Percentiles rank a stretch among this genome's conserved stretches.
Evolutionary conservation across 148 eudicot genomes (phyloP).

Genomic region (Suaeda aralocaspica): DNA sequence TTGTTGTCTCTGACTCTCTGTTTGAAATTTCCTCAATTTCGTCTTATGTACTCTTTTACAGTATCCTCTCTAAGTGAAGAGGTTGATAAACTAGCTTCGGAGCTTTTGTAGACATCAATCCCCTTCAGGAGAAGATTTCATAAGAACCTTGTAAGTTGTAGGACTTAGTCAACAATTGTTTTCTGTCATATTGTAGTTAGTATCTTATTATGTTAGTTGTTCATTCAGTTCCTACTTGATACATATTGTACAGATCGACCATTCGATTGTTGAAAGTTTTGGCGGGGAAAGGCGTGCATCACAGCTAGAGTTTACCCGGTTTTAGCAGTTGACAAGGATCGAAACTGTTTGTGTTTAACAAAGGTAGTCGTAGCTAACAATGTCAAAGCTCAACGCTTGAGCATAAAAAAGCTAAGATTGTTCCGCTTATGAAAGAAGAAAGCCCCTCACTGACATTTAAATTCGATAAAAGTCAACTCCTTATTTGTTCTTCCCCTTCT

Average conservation of each 20-base stretch:
- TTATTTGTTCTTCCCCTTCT: too few relatives aligned
- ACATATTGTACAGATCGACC: slow-evolving; percentile 57
- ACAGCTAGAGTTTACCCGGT: slow-evolving; percentile 47
- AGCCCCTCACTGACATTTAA: neutral
- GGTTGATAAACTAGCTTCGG: slow-evolving; percentile 40
- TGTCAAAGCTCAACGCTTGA: slow-evolving; percentile 48
- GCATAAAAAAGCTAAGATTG: slow-evolving; percentile 31
- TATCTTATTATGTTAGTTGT: too few relatives aligned
- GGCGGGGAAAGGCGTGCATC: slow-evolving; percentile 46
- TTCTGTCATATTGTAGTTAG: too few relatives aligned
- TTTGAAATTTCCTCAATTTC: neutral
- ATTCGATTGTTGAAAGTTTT: slow-evolving; percentile 50
- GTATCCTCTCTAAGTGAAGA: slow-evolving; percentile 35
- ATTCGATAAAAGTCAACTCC: neutral
- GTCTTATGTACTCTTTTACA: neutral
- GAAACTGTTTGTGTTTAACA: slow-evolving; percentile 45
- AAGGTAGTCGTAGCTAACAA: slow-evolving; percentile 35
- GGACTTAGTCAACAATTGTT: neutral
- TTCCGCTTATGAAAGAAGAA: slow-evolving; percentile 18
- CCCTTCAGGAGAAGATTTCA: slow-evolving; percentile 36
- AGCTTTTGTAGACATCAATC: slow-evolving; percentile 44
- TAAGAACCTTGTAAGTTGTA: slow-evolving; percentile 29
- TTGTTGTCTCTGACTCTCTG: too few relatives aligned
- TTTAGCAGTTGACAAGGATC: slow-evolving; percentile 30
- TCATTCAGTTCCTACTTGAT: too few relatives aligned